Conservation (phyloP, 176 grass and related monocot species). For the Pharus latifolius region DNA sequence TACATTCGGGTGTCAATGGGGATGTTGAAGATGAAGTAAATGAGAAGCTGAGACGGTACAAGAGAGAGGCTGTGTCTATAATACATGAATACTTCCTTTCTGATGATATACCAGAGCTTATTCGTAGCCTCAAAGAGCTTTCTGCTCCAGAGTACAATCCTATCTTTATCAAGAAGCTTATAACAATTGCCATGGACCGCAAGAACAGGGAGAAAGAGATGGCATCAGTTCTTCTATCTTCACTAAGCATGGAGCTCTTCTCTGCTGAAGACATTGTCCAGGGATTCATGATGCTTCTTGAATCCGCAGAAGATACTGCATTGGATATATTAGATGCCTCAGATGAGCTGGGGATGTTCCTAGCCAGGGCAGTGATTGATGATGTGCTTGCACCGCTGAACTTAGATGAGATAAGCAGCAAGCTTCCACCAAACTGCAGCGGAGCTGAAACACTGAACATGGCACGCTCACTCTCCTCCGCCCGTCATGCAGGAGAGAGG, state of each 20-base stretch:
- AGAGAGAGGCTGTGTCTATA: conserved; percentile 75
- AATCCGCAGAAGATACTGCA: conserved; percentile 89
- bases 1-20: conserved; percentile 31
- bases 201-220: conserved; percentile 98
- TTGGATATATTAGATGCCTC: conserved; percentile 90
- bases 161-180: conserved; percentile 82
- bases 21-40: conserved; percentile 39
- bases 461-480: conserved; percentile 68
- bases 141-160: conserved; percentile 61
- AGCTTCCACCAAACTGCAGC: conserved; percentile 68
- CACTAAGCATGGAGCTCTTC: conserved; percentile 82
- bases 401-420: conserved; percentile 78
- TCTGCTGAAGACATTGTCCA: conserved; percentile 74
- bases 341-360: conserved; percentile 75
- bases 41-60: conserved; percentile 70
- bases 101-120: conserved; percentile 79
- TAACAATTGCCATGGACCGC: conserved; percentile 87
- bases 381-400: conserved; percentile 79
- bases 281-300: conserved; percentile 86
- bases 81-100: conserved; percentile 94
- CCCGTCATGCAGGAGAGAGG: conserved; percentile 82
- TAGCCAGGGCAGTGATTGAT: conserved; percentile 91
- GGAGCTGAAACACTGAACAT: conserved; percentile 64
- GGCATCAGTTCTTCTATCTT: conserved; percentile 74
- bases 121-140: conserved; percentile 70